Evolutionary conservation across 768 basidiomycete genomes (phyloP), one percentile per base, ranked within the genome.

Genomic region (Lactifluus volemus): DNA sequence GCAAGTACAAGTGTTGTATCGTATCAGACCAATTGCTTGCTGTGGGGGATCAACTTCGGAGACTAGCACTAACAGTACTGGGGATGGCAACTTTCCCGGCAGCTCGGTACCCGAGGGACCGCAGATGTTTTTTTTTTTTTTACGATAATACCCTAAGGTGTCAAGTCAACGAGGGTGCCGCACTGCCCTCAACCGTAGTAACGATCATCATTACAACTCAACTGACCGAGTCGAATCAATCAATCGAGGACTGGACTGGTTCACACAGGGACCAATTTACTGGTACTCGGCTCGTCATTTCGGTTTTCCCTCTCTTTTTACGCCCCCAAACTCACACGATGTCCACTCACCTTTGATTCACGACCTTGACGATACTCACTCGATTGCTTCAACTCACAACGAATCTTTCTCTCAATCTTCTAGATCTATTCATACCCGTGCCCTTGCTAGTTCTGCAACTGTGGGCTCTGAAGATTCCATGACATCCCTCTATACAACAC

Each of bases 341-440:
- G 59, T n/a, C 59, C n/a, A 21, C 38, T 47, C 17, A 21, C 32
- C 61, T 19, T 45, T 63, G 17, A 49, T 49, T 54, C 34, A 50
- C 48, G 51, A 34, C 41, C 36, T 54, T 39, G 55, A 42, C 51
- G 53, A 60, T 45, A 14, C n/a, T 42, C 52, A 12, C 34, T 55
- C 57, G 10, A 6, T 48, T 4, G 34, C 19, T 56, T 50, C 63
- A 5, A 17, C 32, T 63, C 71, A 68, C 5, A 47, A 47, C 62
- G 70, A 72, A 59, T 81, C 80, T 36, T 79, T 81, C 52, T 76
- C 79, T 2, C 74, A 59, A 63, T 67, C 19, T 49, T 15, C 45
- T 47, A 8, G 10, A 25, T 25, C 25, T 65, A 59, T 34, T 39
- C 55, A 19, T 60, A 30, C 63, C 17, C 55, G 21, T 63, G 45